Base-by-base conservation (phyloP, 1,139 yeast species). In the Suhomyces atakaporum region DNA sequence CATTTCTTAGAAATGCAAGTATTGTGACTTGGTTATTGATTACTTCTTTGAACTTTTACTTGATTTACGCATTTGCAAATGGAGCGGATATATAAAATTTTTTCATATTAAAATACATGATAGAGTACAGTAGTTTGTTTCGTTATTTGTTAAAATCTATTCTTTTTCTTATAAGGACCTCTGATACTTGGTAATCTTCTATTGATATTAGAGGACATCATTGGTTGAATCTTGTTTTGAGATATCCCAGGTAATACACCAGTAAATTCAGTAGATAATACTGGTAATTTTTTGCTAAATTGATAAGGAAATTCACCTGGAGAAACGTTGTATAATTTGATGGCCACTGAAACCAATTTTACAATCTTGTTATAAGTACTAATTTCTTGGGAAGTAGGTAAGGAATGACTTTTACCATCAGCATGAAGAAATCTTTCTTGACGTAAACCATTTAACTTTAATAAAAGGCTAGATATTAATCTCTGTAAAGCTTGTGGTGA, bases 191-290 rank as follows among this genome's bases (percentile, higher is more conserved):
- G 70, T 37, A 71, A 56, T 39, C 76, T 60, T 28, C 40, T 38
- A 31, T 38, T 43, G 27, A 40, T 39, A 11, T 28, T 32, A 6
- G 29, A 11, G 3, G 31, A 19, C 28, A 29, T 25, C 28, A 25
- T 29, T 3, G 54, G 55, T 4, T 60, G 26, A 11, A 34, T 26
- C 20, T 43, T 43, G 20, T 42, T 62, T 55, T 36, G 64, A 5
- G 63, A 40, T 38, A 74, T 67, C 0, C 88, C 88, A 1, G 96
- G 97, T 51, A 89, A 71, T 1, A 84, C 75, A 36, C 97, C 97
- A 28, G 76, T 68, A 52, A 85, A 89, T 48, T 84, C 87, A 13
- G 82, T 76, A 53, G 81, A 79, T 39, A 85, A 69, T 1, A 85
- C 84, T 0, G 96, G 95, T 29, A 89, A 51, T 37, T 62, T 70